A percentile compares a stretch with the other conserved stretches of the same genome.
Conservation (phyloP, 176 grass and related monocot species). For the bread wheat (Triticum aestivum) region IWGSC_CS_RefSeq_v2.1 NC_057795.1:328395197-328395696, state of each 20-base stretch:
- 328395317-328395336: neutral
- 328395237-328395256: conserved; percentile 94
- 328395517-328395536: neutral
- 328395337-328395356: conserved; percentile 8
- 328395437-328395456: conserved; percentile 20
- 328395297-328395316: conserved; percentile 33
- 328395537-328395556: neutral
- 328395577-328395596: neutral
- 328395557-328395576: neutral
- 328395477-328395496: neutral
- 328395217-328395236: conserved; percentile 64
- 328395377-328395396: conserved; percentile 1
- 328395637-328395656: neutral
- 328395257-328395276: conserved; percentile 79
- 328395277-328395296: conserved; percentile 85
- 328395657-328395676: neutral
- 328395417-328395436: neutral
- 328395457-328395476: neutral
- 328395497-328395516: neutral
- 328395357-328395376: neutral
- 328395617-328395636: conserved; percentile 16
- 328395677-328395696: neutral
- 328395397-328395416: neutral
- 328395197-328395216: conserved; percentile 56
- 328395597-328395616: neutral